Evolutionary conservation across 495 filamentous ascomycete genomes (phyloP).

Genomic region (Aspergillus wentii): DNA sequence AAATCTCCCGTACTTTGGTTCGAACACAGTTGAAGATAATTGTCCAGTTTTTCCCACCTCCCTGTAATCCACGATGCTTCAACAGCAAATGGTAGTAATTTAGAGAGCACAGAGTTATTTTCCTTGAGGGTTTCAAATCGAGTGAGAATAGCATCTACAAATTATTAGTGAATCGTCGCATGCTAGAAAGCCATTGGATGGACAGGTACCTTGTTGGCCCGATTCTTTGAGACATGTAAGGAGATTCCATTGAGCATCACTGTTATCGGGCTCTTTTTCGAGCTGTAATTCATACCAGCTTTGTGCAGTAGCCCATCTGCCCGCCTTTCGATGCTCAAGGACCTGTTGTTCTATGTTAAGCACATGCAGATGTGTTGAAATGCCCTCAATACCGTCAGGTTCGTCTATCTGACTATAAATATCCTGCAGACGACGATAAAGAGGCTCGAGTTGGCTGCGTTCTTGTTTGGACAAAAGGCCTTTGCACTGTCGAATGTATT

Average conservation of each 20-base stretch:
- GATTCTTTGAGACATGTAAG: slow-evolving; percentile 88
- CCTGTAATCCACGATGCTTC: slow-evolving; percentile 89
- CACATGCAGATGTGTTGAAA: slow-evolving; percentile 76
- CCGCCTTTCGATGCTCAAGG: slow-evolving; percentile 84
- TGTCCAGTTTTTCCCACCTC: slow-evolving; percentile 70
- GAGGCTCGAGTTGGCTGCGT: slow-evolving; percentile 43
- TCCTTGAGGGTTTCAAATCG: slow-evolving; percentile 72
- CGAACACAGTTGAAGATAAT: slow-evolving; percentile 54
- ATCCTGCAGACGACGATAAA: slow-evolving; percentile 76
- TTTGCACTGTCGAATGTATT: slow-evolving; percentile 67
- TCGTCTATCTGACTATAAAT: slow-evolving; percentile 98
- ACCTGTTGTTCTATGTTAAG: slow-evolving; percentile 88
- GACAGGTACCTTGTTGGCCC: slow-evolving; percentile 69
- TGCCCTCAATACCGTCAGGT: slow-evolving; percentile 92
- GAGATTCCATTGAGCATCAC: slow-evolving; percentile 74
- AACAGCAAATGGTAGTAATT: slow-evolving; percentile 70
- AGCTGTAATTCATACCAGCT: slow-evolving; percentile 94
- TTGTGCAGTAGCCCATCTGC: slow-evolving; percentile 96
- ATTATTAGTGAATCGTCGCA: slow-evolving; percentile 10
- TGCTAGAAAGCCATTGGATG: too few species aligned
- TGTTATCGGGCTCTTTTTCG: slow-evolving; percentile 69
- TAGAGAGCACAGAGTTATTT: slow-evolving; percentile 45
- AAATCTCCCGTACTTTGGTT: slow-evolving; percentile 63
- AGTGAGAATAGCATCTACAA: slow-evolving; percentile 71
- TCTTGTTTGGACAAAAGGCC: slow-evolving; percentile 28